These are phyloP conservation scores for Rhizopus delemar DNA, from an alignment of 371 early-diverging fungal genomes.

Conservation along the genomic window DNA sequence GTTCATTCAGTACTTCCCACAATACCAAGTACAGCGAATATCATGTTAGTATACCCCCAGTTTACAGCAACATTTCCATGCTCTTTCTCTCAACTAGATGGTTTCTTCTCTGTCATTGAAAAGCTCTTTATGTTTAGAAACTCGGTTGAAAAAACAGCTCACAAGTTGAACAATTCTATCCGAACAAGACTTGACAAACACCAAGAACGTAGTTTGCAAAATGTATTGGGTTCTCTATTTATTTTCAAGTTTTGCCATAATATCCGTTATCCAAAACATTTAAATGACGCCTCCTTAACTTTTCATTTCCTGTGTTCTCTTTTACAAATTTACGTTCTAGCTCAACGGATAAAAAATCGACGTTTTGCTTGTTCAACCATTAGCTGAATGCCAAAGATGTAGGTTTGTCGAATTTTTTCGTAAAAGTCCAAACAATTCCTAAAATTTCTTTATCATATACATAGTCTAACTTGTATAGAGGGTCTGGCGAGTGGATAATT, in stretches of 20 bases:
- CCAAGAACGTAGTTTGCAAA: no score
- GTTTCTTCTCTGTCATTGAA: no score
- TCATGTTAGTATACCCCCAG: no score
- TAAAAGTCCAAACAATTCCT: slow-evolving; percentile 12
- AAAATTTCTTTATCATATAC: slow-evolving; percentile 16
- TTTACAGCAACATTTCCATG: no score
- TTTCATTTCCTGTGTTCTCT: slow-evolving; percentile 7
- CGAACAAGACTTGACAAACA: no score
- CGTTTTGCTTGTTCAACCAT: slow-evolving; percentile 24
- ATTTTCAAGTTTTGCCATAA: slow-evolving; percentile 19
- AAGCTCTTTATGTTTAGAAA: no score
- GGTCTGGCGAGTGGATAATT: slow-evolving; percentile 11
- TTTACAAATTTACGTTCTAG: slow-evolving; percentile 22
- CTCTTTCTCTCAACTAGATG: no score
- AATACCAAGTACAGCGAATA: no score
- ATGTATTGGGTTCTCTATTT: no score
- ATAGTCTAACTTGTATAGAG: slow-evolving; percentile 18
- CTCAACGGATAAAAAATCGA: slow-evolving; percentile 19
- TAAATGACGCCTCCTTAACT: slow-evolving; percentile 11
- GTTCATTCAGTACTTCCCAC: no score
- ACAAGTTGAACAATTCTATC: no score
- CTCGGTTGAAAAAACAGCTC: no score
- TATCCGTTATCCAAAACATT: slow-evolving; percentile 11
- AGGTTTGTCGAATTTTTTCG: slow-evolving; percentile 12
- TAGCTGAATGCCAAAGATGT: slow-evolving; percentile 19